A percentile compares a stretch with the other conserved stretches of the same genome.
Evolutionary conservation across 176 grass and related monocot genomes (phyloP).

Genomic region (Carex parvula): DNA sequence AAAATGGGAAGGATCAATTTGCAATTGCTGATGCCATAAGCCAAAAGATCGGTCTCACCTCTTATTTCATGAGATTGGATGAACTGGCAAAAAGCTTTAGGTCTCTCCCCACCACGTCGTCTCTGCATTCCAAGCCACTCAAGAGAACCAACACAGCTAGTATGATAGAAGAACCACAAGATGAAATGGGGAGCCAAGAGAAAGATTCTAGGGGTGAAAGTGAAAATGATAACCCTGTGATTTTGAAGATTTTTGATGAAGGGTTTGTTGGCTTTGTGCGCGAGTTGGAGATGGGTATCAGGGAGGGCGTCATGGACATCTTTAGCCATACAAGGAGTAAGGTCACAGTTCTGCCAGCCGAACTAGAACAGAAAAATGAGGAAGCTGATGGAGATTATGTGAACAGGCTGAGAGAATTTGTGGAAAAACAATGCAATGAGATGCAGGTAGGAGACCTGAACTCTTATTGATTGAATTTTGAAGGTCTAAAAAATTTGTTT

Average conservation of each 20-base stretch:
- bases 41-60: conserved; percentile 74
- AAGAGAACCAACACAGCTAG: conserved; percentile 75
- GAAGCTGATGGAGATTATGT: conserved; percentile 81
- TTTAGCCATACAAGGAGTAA: conserved; percentile 77
- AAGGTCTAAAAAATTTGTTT: neutral
- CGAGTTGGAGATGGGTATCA: conserved; percentile 83
- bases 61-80: conserved; percentile 82
- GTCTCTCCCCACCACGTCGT: conserved; percentile 30
- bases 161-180: conserved; percentile 72
- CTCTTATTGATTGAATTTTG: neutral
- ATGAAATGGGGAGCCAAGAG: conserved; percentile 40
- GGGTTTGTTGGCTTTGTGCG: conserved; percentile 55
- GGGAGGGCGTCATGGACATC: conserved; percentile 72
- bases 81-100: conserved; percentile 62
- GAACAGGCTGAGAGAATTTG: conserved; percentile 76
- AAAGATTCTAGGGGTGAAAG: conserved; percentile 18
- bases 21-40: conserved; percentile 82
- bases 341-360: conserved; percentile 63
- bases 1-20: conserved; percentile 74
- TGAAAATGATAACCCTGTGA: conserved; percentile 49
- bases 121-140: conserved; percentile 55
- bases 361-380: conserved; percentile 82
- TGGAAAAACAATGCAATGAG: conserved; percentile 94
- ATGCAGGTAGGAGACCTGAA: conserved; percentile 54
- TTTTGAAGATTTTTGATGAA: conserved; percentile 73